Base-by-base conservation (phyloP, 306 rosid genomes). In the Hylodesmum podocarpum region DNA sequence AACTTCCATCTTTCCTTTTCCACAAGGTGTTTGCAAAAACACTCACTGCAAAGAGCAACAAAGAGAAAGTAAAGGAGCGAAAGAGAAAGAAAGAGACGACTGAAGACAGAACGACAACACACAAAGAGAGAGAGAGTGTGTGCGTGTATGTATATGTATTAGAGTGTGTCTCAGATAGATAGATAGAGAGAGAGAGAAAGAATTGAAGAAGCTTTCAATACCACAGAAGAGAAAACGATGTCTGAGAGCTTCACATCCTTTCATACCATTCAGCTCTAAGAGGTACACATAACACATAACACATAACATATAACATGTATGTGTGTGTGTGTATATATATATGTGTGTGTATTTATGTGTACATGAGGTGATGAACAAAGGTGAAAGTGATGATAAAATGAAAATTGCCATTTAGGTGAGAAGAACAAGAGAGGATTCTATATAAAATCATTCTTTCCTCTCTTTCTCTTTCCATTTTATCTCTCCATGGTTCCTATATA, bases 221-320 rank as follows among this genome's bases (percentile, higher is more conserved):
- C 77, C 88, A 39, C 89, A 85, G 86, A 82, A 86, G 73, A 50
- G 97, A 91, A 87, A 94, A 91, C 84, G 93, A 91, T 94, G 89
- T 89, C 88, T 82, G 82, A 89, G 86, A 83, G 87, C 86, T 81
- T 87, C 86, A 76, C 86, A 77, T 89, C 92, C 91, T 87, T 88
- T 91, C 96, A 86, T 87, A 66, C 89, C 77, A 88, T 88, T 85
- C 91, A 85, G 73, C 85, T 84, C 73, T 82, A 77, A 82, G 75
- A 88, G 93, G 94, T 90, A 89, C 68, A 68, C 73, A 31, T 72
- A 37, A 37, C 9, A 1, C 9, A 11, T n/a, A n/a, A n/a, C n/a
- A n/a, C n/a, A n/a, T n/a, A 33, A 2, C 77, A 22, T 68, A 19
- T 31, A 33, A 50, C 3, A 3, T 50, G 34, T 59, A 29, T 58